phyloP scores from a whole-genome alignment of 768 basidiomycete genomes.

The Lactifluus piperatus region DNA sequence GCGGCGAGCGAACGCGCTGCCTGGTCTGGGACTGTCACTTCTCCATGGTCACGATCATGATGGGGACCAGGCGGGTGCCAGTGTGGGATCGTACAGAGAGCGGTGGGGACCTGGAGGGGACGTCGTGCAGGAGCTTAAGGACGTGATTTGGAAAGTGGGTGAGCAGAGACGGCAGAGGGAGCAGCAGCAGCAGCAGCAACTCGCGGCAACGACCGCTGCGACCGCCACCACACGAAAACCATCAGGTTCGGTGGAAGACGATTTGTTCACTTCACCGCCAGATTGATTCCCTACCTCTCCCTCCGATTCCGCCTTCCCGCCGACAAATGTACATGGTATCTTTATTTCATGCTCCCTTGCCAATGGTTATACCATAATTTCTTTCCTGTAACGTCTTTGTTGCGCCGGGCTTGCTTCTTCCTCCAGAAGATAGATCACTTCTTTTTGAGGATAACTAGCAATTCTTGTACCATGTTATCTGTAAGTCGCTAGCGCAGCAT shows the following conservation, averaged over 20 bases:
- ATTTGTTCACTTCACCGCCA: slow-evolving; percentile 2
- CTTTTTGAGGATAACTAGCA: too few relatives aligned
- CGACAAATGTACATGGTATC: background rate
- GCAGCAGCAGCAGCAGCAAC: slow-evolving; percentile 18
- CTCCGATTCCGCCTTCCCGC: background rate
- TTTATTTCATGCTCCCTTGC: background rate
- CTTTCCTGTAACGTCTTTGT: background rate
- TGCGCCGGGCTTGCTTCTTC: background rate
- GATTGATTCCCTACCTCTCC: too few relatives aligned
- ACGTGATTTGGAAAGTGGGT: slow-evolving; percentile 81
- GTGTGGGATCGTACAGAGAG: slow-evolving; percentile 27
- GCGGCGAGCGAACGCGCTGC: slow-evolving; percentile 37
- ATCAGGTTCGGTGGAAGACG: background rate
- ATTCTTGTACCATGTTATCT: too few relatives aligned
- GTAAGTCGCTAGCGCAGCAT: too few relatives aligned
- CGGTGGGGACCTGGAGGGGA: slow-evolving; percentile 69
- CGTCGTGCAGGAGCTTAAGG: slow-evolving; percentile 77
- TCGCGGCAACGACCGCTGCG: background rate
- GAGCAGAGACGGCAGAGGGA: slow-evolving; percentile 43
- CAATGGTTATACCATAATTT: background rate
- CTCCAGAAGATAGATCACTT: background rate
- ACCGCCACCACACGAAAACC: background rate
- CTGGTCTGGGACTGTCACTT: slow-evolving; percentile 24
- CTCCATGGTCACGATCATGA: slow-evolving; percentile 9
- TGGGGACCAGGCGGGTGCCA: slow-evolving; percentile 3